A percentile compares a stretch with the other conserved stretches of the same genome.
These are phyloP conservation scores for Cercospora sp. DNA, from an alignment of 2,329 filamentous ascomycete genomes.

Conservation along the genomic window DNA sequence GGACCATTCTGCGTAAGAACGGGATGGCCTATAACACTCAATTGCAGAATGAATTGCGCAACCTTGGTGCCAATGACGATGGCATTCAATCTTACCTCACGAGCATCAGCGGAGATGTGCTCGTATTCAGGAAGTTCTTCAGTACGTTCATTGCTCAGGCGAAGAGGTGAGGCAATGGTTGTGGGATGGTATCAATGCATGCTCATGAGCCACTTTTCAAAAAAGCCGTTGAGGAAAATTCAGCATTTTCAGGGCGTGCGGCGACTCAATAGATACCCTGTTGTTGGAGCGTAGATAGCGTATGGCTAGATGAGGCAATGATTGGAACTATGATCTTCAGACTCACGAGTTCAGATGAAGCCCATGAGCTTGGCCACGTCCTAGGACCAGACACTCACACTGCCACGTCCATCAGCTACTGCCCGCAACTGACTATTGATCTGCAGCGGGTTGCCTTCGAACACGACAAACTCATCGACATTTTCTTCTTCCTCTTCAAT, in stretches of 20 bases:
- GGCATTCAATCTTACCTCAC: constrained; percentile 65
- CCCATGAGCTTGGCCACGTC: background rate
- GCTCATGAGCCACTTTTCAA: background rate
- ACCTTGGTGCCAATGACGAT: constrained; percentile 65
- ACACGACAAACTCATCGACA: constrained; percentile 58
- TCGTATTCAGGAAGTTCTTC: constrained; percentile 50
- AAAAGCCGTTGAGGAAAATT: background rate
- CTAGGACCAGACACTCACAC: constrained; percentile 31
- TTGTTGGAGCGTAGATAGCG: constrained; percentile 11
- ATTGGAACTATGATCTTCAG: background rate
- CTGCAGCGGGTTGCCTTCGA: constrained; percentile 63
- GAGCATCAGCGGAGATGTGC: constrained; percentile 48
- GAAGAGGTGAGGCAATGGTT: constrained; percentile 22
- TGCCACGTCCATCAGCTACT: constrained; percentile 48
- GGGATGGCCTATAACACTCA: constrained; percentile 76
- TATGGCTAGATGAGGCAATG: background rate
- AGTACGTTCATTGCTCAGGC: constrained; percentile 44
- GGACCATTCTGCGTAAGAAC: constrained; percentile 86
- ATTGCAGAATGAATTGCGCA: constrained; percentile 64
- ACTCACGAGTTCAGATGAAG: background rate
- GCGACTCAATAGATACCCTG: constrained; percentile 13
- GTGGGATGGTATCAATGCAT: background rate
- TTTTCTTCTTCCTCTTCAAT: constrained; percentile 34
- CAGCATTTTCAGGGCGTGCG: constrained; percentile 9
- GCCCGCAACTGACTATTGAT: constrained; percentile 59